These are phyloP conservation scores for Anthracocystis setariae DNA, from an alignment of 1,284 basidiomycete species.

Conservation along the genomic window DNA sequence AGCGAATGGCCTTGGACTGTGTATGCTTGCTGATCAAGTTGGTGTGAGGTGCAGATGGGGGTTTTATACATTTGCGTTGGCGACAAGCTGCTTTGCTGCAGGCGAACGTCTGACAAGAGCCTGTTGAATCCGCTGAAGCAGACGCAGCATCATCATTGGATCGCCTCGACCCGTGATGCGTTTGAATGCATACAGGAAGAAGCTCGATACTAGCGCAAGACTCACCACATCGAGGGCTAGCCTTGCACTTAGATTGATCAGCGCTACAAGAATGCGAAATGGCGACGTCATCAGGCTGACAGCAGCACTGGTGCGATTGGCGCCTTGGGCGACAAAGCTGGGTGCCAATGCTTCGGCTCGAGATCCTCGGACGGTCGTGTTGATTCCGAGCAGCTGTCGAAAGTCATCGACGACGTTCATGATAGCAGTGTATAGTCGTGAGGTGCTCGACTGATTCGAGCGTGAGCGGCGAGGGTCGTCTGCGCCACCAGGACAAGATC, in stretches of 20 bases:
- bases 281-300: slow-evolving; percentile 36
- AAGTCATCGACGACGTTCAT: slow-evolving; percentile 39
- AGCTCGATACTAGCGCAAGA: slow-evolving; percentile 50
- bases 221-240: slow-evolving; percentile 60
- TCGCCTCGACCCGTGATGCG: slow-evolving; percentile 59
- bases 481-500: slow-evolving; percentile 13
- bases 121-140: slow-evolving; percentile 36
- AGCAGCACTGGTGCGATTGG: slow-evolving; percentile 24
- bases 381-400: slow-evolving; percentile 34
- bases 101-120: slow-evolving; percentile 30
- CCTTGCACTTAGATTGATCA: slow-evolving; percentile 54
- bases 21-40: not conserved
- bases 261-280: slow-evolving; percentile 36
- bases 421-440: slow-evolving; percentile 29
- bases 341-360: slow-evolving; percentile 39
- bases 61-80: slow-evolving; percentile 16
- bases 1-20: not conserved
- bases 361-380: slow-evolving; percentile 15
- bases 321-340: slow-evolving; percentile 41
- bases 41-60: not conserved
- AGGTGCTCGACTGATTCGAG: slow-evolving; percentile 9
- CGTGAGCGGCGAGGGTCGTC: slow-evolving; percentile 27
- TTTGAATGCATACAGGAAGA: slow-evolving; percentile 50
- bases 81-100: slow-evolving; percentile 28
- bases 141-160: slow-evolving; percentile 52